These are phyloP conservation scores for Quercus phellos DNA, from an alignment of 331 rosid species.

Conservation along the genomic window DNA sequence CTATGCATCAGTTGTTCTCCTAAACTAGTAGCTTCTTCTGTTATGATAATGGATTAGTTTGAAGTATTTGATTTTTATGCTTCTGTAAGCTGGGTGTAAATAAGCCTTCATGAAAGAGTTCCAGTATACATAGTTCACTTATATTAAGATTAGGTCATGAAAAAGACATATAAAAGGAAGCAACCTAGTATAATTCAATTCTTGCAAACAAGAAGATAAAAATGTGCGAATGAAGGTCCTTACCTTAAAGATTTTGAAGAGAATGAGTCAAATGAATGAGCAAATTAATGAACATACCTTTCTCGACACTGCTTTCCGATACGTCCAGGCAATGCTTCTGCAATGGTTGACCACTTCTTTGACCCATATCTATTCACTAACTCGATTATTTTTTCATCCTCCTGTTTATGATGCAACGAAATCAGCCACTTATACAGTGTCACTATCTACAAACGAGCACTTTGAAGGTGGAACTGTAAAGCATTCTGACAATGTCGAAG, in stretches of 20 bases:
- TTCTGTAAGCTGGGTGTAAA: neutral
- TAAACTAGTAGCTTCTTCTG: neutral
- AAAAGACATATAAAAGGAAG: neutral
- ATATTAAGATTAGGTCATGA: neutral
- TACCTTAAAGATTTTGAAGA: neutral
- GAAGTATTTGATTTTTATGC: neutral
- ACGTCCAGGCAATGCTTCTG: constrained; percentile 94
- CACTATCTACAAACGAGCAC: neutral
- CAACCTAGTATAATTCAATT: neutral
- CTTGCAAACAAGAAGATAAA: neutral
- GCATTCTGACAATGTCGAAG: neutral
- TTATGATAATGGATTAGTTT: neutral
- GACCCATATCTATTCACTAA: constrained; percentile 83
- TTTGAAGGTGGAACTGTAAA: neutral
- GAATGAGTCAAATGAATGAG: neutral
- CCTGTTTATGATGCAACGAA: constrained; percentile 47
- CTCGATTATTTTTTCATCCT: constrained; percentile 77
- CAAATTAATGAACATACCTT: constrained; percentile 58
- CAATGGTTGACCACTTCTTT: constrained; percentile 96
- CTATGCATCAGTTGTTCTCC: too few relatives aligned
- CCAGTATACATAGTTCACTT: neutral
- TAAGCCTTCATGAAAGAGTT: neutral
- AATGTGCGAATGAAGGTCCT: too few relatives aligned
- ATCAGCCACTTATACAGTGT: neutral
- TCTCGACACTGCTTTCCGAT: constrained; percentile 99